These are phyloP conservation scores for Syzygium grande DNA, from an alignment of 345 rosid species.

Conservation along the genomic window DNA sequence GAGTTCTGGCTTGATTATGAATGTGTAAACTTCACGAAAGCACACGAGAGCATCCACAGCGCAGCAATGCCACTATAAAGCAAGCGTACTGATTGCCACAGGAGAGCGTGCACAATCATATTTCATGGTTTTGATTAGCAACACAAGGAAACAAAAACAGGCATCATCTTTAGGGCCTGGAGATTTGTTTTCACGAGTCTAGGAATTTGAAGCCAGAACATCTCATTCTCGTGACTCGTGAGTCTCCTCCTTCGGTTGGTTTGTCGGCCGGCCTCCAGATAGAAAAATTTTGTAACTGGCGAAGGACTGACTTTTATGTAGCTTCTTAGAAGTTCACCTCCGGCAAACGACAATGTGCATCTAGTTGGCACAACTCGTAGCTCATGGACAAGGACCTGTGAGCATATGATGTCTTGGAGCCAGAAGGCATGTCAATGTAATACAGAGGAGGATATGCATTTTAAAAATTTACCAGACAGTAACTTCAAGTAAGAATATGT, in stretches of 20 bases:
- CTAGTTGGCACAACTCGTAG: background rate
- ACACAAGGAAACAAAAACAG: background rate
- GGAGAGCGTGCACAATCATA: background rate
- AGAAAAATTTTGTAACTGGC: background rate
- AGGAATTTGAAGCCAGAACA: background rate
- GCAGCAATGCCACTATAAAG: background rate
- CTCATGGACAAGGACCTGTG: background rate
- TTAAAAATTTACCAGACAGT: background rate
- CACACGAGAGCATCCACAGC: background rate
- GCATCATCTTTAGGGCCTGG: background rate
- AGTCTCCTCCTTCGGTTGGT: background rate
- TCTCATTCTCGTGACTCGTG: background rate
- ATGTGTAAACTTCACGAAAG: background rate
- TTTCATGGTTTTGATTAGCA: background rate
- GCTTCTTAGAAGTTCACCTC: background rate
- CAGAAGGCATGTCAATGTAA: background rate
- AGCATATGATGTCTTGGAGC: background rate
- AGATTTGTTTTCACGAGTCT: background rate
- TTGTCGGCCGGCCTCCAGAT: background rate
- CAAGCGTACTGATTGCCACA: background rate
- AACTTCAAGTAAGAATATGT: background rate
- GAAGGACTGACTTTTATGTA: background rate
- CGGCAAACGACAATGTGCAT: background rate
- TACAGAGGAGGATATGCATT: background rate
- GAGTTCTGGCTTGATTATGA: background rate